phyloP scores from a whole-genome alignment of 2,329 filamentous ascomycete species.

The Ceratocystis cacaofunesta region DNA sequence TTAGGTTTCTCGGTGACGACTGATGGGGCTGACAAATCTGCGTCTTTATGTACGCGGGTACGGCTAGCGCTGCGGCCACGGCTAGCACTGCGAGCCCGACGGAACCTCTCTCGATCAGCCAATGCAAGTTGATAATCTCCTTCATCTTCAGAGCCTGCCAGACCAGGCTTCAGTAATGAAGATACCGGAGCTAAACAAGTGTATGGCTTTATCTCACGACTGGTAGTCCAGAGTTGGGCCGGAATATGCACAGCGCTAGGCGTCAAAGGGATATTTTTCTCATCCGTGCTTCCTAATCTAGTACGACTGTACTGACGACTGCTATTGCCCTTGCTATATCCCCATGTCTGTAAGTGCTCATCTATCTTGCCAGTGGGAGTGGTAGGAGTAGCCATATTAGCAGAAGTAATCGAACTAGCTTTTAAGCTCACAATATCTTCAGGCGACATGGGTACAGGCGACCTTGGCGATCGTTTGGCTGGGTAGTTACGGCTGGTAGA shows the following conservation, averaged over 20 bases:
- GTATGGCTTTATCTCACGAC: constrained; percentile 9
- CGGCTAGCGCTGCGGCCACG: constrained; percentile 26
- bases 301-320: constrained; percentile 23
- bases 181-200: constrained; percentile 40
- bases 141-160: constrained; percentile 49
- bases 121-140: constrained; percentile 41
- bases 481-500: constrained; percentile 50
- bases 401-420: constrained; percentile 19
- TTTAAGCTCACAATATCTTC: constrained; percentile 57
- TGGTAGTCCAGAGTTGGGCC: too few relatives aligned
- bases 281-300: not conserved
- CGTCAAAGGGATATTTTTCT: constrained; percentile 46
- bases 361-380: too few relatives aligned
- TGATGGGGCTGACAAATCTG: constrained; percentile 19
- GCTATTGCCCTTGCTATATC: too few relatives aligned
- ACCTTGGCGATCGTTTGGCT: constrained; percentile 74
- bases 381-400: constrained; percentile 16
- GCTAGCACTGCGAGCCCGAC: constrained; percentile 39
- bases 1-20: not conserved
- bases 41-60: constrained; percentile 22
- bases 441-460: constrained; percentile 85
- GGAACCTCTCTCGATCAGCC: constrained; percentile 40
- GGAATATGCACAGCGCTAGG: too few relatives aligned
- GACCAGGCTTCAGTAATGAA: constrained; percentile 31
- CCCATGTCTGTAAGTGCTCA: too few relatives aligned